phyloP scores from a whole-genome alignment of 345 rosid genomes.

The Turnera subulata region DNA sequence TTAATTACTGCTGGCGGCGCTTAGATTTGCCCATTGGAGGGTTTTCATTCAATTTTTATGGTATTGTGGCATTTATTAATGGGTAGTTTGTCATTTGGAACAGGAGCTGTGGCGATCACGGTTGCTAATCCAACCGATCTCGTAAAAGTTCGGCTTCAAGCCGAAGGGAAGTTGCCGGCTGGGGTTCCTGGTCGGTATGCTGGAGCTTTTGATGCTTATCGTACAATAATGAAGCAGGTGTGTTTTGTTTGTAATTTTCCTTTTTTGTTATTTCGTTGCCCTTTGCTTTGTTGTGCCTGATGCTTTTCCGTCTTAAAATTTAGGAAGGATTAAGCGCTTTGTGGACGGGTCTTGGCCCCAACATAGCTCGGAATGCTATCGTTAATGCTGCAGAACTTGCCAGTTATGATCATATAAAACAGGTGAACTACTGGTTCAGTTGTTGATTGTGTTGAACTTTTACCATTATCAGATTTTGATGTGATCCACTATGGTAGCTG shows the following conservation, averaged over 20 bases:
- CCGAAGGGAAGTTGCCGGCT: constrained; percentile 83
- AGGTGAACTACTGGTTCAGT: constrained; percentile 40
- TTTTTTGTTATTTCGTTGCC: not conserved
- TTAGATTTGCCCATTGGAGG: constrained; percentile 8
- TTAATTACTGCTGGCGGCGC: constrained; percentile 13
- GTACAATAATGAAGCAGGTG: constrained; percentile 70
- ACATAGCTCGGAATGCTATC: constrained; percentile 87
- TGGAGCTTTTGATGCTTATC: constrained; percentile 86
- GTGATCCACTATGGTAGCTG: no score
- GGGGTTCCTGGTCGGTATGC: constrained; percentile 86
- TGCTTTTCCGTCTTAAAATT: not conserved
- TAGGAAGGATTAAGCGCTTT: constrained; percentile 85
- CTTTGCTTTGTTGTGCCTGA: not conserved
- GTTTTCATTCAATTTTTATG: not conserved
- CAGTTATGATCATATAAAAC: constrained; percentile 94
- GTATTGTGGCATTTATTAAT: not conserved
- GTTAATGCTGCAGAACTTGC: constrained; percentile 98
- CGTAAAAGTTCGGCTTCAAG: constrained; percentile 91
- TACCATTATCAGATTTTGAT: no score
- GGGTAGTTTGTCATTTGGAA: constrained; percentile 5
- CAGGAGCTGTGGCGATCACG: constrained; percentile 86
- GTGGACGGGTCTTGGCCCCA: constrained; percentile 98
- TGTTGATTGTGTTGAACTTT: no score
- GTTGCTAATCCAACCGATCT: constrained; percentile 97
- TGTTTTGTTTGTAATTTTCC: constrained; percentile 11